Base-by-base conservation (phyloP, 2,329 filamentous ascomycete genomes). In the Zymoseptoria passerinii region DNA sequence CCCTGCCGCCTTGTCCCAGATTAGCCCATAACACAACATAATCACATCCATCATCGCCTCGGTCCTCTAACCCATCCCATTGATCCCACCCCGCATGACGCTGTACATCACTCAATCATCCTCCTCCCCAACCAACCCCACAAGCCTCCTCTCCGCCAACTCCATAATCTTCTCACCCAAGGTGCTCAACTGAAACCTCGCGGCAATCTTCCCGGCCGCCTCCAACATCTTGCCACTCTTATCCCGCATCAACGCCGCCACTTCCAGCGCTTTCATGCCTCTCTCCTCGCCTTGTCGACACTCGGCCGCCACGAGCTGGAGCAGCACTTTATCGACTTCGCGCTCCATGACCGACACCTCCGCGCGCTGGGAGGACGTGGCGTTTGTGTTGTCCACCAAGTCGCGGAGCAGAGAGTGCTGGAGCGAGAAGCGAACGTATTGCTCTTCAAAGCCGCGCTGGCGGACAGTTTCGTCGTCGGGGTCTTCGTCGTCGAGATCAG, bases 241-340 rank as follows among this genome's bases (percentile, higher is more conserved):
- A 75, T 97, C 92, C 50, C 82, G 83, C 86, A 99, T 89, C 68
- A 99, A 78, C 61, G 83, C 80, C 28, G 95, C 94, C 68, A 97
- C 82, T 75, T 99, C 95, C 40, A 99, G 78, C 0, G 92, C 92
- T 65, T 92, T 90, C 90, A 96, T 96, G 5, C 92, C 92, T 28
- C 88, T 81, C 63, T 97, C 92, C 73, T 99, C 94, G 50, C 91
- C 90, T 65, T 94, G 90, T 60, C 91, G 85, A 72, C 94, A 99
- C 77, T 97, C 94, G 6, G 87, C 78, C 2, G 90, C 92, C 69
- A 99, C 79, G 71, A 97, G 81, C 77, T 96, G 91, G 63, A 99
- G 78, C 54, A 99, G 78, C 50, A 87, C 85, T 77, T 96, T 96
- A 77, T 99, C 92, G 44, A 95, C 84, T 50, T 95, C 90, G 50